Evolutionary conservation across 2,329 filamentous ascomycete species (phyloP), one percentile per base, ranked within the genome.

Genomic region (Thelonectria blattea): DNA sequence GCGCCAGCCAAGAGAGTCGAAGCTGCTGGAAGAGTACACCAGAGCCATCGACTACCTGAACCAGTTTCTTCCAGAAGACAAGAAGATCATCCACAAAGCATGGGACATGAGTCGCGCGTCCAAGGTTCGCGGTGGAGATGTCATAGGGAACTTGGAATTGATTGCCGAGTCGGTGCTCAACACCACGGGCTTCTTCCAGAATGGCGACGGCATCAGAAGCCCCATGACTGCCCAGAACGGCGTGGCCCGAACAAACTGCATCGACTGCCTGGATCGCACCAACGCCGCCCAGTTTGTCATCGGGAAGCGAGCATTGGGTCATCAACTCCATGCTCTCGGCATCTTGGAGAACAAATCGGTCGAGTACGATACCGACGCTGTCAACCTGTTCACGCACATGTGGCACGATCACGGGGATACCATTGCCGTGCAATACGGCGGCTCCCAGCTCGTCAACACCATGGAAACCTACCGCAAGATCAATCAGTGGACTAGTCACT

Each of bases 391-490:
- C 69, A 98, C 95, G 1, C 91, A 96, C 71, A 98, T 99, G 94
- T 97, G 93, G 79, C 93, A 98, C 74, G 93, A 96, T 68, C 95
- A 99, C 72, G 95, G 95, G 58, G 95, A 99, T 75, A 97, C 93
- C 4, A 98, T 99, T 71, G 95, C 95, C 1, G 91, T 98, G 55
- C 95, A 99, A 74, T 99, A 99, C 69, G 95, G 95, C 58, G 95
- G 95, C 10, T 98, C 93, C 2, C 95, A 99, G 75, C 85, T 99
- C 1, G 95, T 99, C 69, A 99, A 99, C 74, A 99, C 95, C 0
- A 98, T 99, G 93, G 93, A 96, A 66, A 99, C 95, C 5, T 99
- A 99, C 75, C 91, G 95, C 58, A 98, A 98, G 78, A 96, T 97
- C 74, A 98, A 98, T 68, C 94, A 98, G 74, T 99, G 95, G 95